Conservation (phyloP, 768 basidiomycete genomes). For the Fistulinella prunicolor region DNA sequence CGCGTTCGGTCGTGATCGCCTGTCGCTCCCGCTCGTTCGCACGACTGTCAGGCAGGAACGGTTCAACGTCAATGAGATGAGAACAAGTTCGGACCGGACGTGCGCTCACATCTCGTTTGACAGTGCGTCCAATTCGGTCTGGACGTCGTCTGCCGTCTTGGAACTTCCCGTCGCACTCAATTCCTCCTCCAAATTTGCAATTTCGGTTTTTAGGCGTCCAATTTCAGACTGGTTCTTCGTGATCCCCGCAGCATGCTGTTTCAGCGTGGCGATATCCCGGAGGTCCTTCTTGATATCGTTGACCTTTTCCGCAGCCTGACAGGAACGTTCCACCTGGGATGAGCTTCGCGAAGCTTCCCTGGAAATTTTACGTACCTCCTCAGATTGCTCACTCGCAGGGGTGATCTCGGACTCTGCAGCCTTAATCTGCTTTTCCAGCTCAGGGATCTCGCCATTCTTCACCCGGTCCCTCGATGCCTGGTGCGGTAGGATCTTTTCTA, state of each 20-base stretch:
- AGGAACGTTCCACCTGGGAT: not conserved
- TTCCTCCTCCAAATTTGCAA: constrained; percentile 61
- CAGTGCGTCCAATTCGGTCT: constrained; percentile 67
- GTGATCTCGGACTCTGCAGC: constrained; percentile 55
- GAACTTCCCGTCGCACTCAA: constrained; percentile 70
- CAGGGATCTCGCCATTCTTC: constrained; percentile 60
- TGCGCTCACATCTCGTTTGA: constrained; percentile 59
- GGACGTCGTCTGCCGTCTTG: constrained; percentile 84
- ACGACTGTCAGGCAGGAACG: constrained; percentile 43
- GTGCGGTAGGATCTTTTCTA: constrained; percentile 59
- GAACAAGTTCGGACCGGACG: not conserved
- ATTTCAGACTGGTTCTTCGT: constrained; percentile 58
- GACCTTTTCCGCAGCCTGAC: constrained; percentile 52
- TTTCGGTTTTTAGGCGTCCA: constrained; percentile 58
- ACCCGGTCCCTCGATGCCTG: constrained; percentile 56
- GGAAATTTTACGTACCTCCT: constrained; percentile 52
- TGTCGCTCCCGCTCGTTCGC: constrained; percentile 62
- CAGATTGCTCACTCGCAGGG: constrained; percentile 47
- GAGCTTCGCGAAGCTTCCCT: not conserved
- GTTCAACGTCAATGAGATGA: not conserved
- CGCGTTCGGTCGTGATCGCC: constrained; percentile 54
- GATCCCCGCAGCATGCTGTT: constrained; percentile 58
- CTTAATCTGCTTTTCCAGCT: constrained; percentile 58
- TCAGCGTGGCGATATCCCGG: constrained; percentile 57
- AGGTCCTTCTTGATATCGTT: constrained; percentile 54